Conservation (phyloP, 2,329 filamentous ascomycete species). For the Ophiostoma sp. region DNA sequence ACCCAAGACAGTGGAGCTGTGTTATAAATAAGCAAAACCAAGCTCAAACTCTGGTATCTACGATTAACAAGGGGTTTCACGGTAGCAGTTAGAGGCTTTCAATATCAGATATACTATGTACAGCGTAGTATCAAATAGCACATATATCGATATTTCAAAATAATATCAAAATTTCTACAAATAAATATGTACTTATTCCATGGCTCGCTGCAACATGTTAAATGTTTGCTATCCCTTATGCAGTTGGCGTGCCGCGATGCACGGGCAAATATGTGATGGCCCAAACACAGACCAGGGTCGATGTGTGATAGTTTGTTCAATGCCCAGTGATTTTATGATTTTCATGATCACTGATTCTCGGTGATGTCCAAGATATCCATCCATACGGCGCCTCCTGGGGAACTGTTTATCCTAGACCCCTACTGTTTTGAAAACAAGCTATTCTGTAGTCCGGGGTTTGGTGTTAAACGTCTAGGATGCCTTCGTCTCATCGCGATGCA, state of each 20-base stretch:
- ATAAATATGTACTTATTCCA: background rate
- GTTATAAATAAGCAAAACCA: conserved; percentile 11
- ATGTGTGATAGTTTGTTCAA: background rate
- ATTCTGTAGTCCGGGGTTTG: background rate
- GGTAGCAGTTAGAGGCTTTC: background rate
- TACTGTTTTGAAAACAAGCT: conserved; percentile 8
- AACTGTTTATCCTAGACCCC: background rate
- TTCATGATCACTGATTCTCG: background rate
- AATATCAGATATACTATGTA: background rate
- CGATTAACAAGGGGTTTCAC: background rate
- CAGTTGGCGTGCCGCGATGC: background rate
- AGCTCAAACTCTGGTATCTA: background rate
- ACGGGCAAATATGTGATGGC: background rate
- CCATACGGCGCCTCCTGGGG: background rate
- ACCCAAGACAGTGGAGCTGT: background rate
- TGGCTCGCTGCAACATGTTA: background rate
- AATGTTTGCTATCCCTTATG: conserved; percentile 2
- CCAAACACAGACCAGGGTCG: background rate
- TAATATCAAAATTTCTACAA: background rate
- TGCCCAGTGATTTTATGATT: background rate
- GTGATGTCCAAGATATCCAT: background rate
- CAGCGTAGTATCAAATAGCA: background rate
- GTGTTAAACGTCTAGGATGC: conserved; percentile 1
- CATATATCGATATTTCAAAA: background rate
- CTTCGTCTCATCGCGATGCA: conserved; percentile 12